Evolutionary conservation across 352 stramenopile genomes (phyloP).

Genomic region (Halophytophthora polymorphica): DNA sequence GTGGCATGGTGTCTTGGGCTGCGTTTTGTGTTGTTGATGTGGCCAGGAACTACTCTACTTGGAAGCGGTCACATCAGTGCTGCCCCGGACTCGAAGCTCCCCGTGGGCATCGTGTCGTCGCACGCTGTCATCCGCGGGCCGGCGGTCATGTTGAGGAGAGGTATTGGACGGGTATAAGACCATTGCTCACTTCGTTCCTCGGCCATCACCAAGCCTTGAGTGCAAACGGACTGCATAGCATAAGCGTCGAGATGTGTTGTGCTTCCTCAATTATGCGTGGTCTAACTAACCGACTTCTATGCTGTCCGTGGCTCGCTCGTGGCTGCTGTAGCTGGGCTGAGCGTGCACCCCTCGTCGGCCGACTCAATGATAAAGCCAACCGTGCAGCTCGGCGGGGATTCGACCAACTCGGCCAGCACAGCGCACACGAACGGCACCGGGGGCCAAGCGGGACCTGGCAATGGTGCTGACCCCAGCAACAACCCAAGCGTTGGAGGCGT

Average conservation of each 20-base stretch:
- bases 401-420: constrained; percentile 9
- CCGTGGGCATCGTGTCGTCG: constrained; percentile 43
- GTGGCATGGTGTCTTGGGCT: not conserved
- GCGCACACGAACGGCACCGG: not conserved
- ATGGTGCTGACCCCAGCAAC: constrained; percentile 1
- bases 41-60: constrained; percentile 6
- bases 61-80: constrained; percentile 13
- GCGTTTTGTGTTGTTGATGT: not conserved
- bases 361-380: constrained; percentile 14
- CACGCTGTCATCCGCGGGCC: constrained; percentile 42
- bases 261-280: not conserved
- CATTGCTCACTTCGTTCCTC: not conserved
- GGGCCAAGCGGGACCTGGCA: too few relatives aligned
- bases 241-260: not conserved
- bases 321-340: constrained; percentile 17
- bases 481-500: constrained; percentile 13
- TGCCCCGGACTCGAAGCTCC: constrained; percentile 16
- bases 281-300: too few relatives aligned
- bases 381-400: constrained; percentile 1
- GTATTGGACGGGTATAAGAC: constrained; percentile 11
- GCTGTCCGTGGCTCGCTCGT: too few relatives aligned
- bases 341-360: constrained; percentile 40
- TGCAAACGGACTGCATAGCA: too few relatives aligned
- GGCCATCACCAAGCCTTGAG: too few relatives aligned
- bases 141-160: constrained; percentile 23